Conservation (phyloP, 108 stramenopile genomes). For the Skeletonema tropicum region DNA sequence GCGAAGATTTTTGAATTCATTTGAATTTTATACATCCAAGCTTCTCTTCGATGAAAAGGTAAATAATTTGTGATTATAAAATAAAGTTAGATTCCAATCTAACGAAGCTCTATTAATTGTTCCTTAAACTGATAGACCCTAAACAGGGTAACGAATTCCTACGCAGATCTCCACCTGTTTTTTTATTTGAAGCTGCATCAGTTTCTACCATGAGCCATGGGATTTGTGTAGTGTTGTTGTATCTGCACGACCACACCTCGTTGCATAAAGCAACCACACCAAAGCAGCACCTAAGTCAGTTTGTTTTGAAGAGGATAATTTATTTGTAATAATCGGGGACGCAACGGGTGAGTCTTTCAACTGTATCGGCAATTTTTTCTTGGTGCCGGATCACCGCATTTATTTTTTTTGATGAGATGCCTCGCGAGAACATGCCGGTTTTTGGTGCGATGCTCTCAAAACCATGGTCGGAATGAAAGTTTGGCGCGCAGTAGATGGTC, state of each 20-base stretch:
- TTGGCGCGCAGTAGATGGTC: background rate
- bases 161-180: background rate
- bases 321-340: background rate
- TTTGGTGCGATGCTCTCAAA: conserved; percentile 1
- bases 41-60: background rate
- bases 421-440: background rate
- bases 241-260: background rate
- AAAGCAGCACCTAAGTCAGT: conserved; percentile 4
- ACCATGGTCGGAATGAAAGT: conserved; percentile 8
- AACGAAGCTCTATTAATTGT: background rate
- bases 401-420: conserved; percentile 2
- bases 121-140: background rate
- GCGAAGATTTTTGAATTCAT: background rate
- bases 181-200: too few relatives aligned
- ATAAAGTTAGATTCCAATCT: background rate
- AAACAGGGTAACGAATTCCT: background rate
- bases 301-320: conserved; percentile 2
- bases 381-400: background rate
- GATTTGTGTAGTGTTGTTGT: background rate
- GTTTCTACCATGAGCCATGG: background rate
- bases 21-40: background rate
- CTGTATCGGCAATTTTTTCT: background rate
- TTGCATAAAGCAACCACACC: conserved; percentile 1
- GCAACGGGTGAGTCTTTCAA: background rate
- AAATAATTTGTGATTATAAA: background rate